Percentiles rank a stretch among this genome's conserved stretches.
phyloP scores from a whole-genome alignment of 345 rosid genomes.

The Erodium maritimum region DNA sequence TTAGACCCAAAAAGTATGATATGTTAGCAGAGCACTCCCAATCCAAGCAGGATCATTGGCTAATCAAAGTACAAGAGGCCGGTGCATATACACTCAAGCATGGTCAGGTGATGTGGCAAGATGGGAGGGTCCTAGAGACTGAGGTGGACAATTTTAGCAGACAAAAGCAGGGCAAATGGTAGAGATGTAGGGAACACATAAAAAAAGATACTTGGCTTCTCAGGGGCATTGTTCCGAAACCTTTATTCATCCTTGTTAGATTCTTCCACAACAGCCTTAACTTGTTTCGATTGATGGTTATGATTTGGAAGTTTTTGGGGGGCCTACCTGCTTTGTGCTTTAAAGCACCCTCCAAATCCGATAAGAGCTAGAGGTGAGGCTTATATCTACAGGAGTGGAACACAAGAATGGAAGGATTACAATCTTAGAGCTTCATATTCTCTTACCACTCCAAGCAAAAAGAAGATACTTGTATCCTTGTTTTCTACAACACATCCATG shows the following conservation, averaged over 20 bases:
- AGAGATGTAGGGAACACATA: constrained; percentile 29
- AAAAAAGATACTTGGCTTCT: constrained; percentile 70
- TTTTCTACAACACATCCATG: constrained; percentile 37
- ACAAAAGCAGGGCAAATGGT: constrained; percentile 45
- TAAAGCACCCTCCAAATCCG: constrained; percentile 37
- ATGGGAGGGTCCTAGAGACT: constrained; percentile 17
- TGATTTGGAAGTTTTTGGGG: constrained; percentile 39
- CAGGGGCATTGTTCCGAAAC: constrained; percentile 36
- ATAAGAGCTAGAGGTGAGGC: constrained; percentile 33
- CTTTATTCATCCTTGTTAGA: constrained; percentile 57
- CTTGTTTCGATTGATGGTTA: constrained; percentile 40
- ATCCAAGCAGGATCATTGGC: background rate
- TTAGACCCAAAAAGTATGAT: constrained; percentile 9
- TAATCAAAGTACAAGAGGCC: constrained; percentile 9
- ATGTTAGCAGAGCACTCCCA: constrained; percentile 5
- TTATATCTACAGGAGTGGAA: constrained; percentile 46
- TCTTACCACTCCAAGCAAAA: constrained; percentile 30
- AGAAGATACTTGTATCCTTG: constrained; percentile 25
- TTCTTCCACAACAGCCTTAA: constrained; percentile 61
- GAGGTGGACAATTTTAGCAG: constrained; percentile 17
- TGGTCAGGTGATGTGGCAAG: constrained; percentile 29
- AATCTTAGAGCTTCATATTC: constrained; percentile 21
- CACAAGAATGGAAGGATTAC: constrained; percentile 25
- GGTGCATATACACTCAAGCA: constrained; percentile 21
- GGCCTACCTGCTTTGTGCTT: constrained; percentile 59